Evolutionary conservation across 2,329 filamentous ascomycete species (phyloP).

Genomic region (Pseudopyricularia cyperi): DNA sequence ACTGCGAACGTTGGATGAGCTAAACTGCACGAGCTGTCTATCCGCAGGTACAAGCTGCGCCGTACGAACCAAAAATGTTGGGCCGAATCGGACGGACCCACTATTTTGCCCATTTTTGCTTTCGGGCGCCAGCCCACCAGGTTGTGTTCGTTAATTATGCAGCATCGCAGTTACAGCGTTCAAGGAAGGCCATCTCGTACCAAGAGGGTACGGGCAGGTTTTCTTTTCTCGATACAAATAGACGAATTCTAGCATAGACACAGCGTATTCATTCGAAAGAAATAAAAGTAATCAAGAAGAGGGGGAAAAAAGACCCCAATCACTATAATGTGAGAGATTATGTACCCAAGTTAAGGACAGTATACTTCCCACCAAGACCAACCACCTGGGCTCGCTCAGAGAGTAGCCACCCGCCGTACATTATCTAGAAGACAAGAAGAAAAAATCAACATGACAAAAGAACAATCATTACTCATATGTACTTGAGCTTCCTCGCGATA

Average conservation of each 20-base stretch:
- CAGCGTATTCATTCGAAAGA: too few relatives aligned
- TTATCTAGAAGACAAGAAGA: not conserved
- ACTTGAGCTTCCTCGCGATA: slow-evolving; percentile 29
- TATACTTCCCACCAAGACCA: not conserved
- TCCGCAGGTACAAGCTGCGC: not conserved
- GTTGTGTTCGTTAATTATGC: too few relatives aligned
- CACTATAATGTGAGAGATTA: not conserved
- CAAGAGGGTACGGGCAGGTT: too few relatives aligned
- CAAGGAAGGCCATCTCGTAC: too few relatives aligned
- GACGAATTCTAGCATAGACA: too few relatives aligned
- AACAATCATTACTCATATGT: slow-evolving; percentile 23
- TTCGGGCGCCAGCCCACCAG: too few relatives aligned
- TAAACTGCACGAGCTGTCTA: too few relatives aligned
- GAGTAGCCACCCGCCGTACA: not conserved
- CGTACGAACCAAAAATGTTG: not conserved
- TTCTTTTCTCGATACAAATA: too few relatives aligned
- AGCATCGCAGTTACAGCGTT: too few relatives aligned
- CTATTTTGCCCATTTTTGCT: not conserved
- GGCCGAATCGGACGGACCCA: not conserved
- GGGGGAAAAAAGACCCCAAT: not conserved
- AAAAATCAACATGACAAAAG: not conserved
- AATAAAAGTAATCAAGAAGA: too few relatives aligned
- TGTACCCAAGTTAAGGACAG: not conserved
- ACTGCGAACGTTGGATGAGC: not conserved
- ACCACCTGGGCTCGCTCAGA: not conserved